Percentiles rank a stretch among this genome's conserved stretches.
Evolutionary conservation across 2,329 filamentous ascomycete genomes (phyloP).

Genomic region (Pseudofabraea citricarpa): DNA sequence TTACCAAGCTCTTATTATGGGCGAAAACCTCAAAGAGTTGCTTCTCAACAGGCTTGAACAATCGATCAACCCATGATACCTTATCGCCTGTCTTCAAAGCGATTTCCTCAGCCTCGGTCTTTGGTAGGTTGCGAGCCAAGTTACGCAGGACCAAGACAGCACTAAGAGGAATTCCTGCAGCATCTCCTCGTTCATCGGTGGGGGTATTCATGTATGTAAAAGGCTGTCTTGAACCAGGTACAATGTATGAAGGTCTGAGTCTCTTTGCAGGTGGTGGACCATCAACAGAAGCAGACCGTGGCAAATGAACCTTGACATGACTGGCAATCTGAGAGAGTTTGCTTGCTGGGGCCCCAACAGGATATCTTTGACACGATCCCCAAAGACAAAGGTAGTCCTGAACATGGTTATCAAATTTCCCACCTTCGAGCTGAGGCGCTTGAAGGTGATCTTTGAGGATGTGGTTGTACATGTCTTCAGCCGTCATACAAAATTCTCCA

Average conservation of each 20-base stretch:
- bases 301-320: slow-evolving; percentile 29
- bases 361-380: slow-evolving; percentile 59
- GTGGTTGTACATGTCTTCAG: slow-evolving; percentile 68
- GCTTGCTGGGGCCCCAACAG: slow-evolving; percentile 28
- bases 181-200: slow-evolving; percentile 52
- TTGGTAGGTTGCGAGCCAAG: slow-evolving; percentile 63
- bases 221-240: slow-evolving; percentile 45
- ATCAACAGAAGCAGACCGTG: slow-evolving; percentile 6
- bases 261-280: slow-evolving; percentile 20
- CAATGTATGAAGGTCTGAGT: slow-evolving; percentile 24
- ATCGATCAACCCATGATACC: slow-evolving; percentile 59
- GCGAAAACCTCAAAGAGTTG: slow-evolving; percentile 66
- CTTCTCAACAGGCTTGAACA: slow-evolving; percentile 62
- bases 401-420: slow-evolving; percentile 51
- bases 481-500: slow-evolving; percentile 55
- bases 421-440: slow-evolving; percentile 48
- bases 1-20: slow-evolving; percentile 59
- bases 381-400: slow-evolving; percentile 58
- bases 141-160: slow-evolving; percentile 75
- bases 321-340: slow-evolving; percentile 23
- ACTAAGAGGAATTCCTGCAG: slow-evolving; percentile 74
- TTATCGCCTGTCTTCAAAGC: slow-evolving; percentile 44
- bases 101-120: slow-evolving; percentile 54
- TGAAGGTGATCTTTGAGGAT: slow-evolving; percentile 61
- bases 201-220: slow-evolving; percentile 53